Percentiles rank a stretch among this genome's conserved stretches.
Evolutionary conservation across 495 filamentous ascomycete species (phyloP).

Genomic region (Sporormia fimetaria): DNA sequence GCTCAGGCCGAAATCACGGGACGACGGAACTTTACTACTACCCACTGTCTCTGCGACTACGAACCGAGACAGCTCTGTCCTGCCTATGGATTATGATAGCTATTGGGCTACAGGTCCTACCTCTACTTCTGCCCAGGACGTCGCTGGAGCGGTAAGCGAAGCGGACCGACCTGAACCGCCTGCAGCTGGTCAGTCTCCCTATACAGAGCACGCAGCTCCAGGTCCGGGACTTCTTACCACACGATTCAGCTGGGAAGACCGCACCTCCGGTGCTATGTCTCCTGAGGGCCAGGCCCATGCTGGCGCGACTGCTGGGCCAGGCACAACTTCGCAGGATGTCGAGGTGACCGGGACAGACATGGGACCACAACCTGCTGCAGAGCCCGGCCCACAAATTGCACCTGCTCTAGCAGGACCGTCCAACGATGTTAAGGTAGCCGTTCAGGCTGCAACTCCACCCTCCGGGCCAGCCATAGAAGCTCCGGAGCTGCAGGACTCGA

Average conservation of each 20-base stretch:
- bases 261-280: background rate
- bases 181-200: too few relatives aligned
- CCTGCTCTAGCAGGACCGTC: too few relatives aligned
- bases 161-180: too few relatives aligned
- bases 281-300: slow-evolving; percentile 2
- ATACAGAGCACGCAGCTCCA: background rate
- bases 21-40: slow-evolving; percentile 11
- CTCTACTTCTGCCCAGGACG: too few relatives aligned
- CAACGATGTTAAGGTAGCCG: too few relatives aligned
- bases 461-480: too few relatives aligned
- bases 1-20: background rate
- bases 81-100: slow-evolving; percentile 49
- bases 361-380: too few relatives aligned
- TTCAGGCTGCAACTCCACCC: too few relatives aligned
- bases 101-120: slow-evolving; percentile 39
- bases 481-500: background rate
- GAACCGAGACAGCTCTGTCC: slow-evolving; percentile 38
- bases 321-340: background rate
- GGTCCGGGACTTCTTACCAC: slow-evolving; percentile 21
- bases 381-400: too few relatives aligned
- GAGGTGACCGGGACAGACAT: too few relatives aligned
- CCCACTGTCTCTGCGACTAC: slow-evolving; percentile 1
- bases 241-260: slow-evolving; percentile 32
- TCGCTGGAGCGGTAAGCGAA: too few relatives aligned
- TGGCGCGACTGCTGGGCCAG: background rate